These are phyloP conservation scores for Theileria sp. DNA, from an alignment of 169 alveolate genomes.

Conservation along the genomic window DNA sequence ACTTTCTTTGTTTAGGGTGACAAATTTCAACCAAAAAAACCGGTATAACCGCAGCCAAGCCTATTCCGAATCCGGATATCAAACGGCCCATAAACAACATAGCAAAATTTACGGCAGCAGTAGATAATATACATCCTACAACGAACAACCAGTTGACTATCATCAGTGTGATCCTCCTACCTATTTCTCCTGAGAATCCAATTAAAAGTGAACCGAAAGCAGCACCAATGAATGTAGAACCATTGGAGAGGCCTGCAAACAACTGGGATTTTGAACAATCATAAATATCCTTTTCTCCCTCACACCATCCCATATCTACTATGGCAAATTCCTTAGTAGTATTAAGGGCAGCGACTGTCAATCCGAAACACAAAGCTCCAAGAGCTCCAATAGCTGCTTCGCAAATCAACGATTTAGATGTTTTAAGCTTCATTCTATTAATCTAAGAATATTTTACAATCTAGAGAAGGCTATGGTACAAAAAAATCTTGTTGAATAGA, in stretches of 20 bases:
- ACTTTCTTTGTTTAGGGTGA: conserved; percentile 74
- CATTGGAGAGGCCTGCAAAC: conserved; percentile 57
- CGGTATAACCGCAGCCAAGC: conserved; percentile 79
- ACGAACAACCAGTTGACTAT: conserved; percentile 56
- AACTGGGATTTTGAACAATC: conserved; percentile 33
- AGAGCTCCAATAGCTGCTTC: conserved; percentile 58
- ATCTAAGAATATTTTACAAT: background rate
- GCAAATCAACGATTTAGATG: background rate
- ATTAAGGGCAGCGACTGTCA: conserved; percentile 61
- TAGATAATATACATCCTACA: conserved; percentile 59
- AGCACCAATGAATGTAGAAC: conserved; percentile 71
- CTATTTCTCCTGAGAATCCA: conserved; percentile 49
- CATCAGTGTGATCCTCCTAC: conserved; percentile 66
- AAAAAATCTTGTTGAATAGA: background rate
- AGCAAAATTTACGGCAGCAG: conserved; percentile 64
- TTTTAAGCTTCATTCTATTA: background rate
- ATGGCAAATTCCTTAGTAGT: conserved; percentile 68
- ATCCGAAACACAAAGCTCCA: conserved; percentile 72
- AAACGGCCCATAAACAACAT: conserved; percentile 76
- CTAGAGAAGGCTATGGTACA: background rate
- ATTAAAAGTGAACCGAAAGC: conserved; percentile 70
- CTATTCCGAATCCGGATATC: conserved; percentile 81
- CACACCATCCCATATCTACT: conserved; percentile 74
- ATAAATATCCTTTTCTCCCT: conserved; percentile 16
- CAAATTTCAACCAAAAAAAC: conserved; percentile 80